A percentile compares a stretch with the other conserved stretches of the same genome.
Evolutionary conservation across 2,329 filamentous ascomycete species (phyloP).

Genomic region (Ceratocystis cacaofunesta): DNA sequence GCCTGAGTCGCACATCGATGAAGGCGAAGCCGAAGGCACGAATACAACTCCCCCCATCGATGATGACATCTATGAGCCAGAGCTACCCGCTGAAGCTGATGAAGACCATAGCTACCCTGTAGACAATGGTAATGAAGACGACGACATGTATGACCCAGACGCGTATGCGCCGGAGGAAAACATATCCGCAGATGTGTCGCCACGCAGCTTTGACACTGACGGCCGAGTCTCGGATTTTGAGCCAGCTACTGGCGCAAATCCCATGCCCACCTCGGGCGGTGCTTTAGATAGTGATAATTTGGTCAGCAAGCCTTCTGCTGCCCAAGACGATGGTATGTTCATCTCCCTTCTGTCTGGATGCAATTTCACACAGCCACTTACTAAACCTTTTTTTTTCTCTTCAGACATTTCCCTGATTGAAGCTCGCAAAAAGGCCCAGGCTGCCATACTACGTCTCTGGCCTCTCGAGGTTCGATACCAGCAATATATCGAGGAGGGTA

Average conservation of each 20-base stretch:
- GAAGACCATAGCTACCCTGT: neutral
- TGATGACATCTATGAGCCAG: constrained; percentile 40
- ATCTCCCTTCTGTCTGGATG: neutral
- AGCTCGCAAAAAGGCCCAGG: constrained; percentile 45
- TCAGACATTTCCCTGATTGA: constrained; percentile 21
- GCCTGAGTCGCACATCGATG: constrained; percentile 5
- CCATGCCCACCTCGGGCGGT: neutral
- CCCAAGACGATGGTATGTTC: constrained; percentile 7
- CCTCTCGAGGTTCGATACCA: constrained; percentile 57
- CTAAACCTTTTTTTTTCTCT: neutral
- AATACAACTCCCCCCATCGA: constrained; percentile 29
- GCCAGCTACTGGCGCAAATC: neutral
- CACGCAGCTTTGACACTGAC: constrained; percentile 9
- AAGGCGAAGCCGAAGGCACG: neutral
- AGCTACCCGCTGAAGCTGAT: constrained; percentile 7
- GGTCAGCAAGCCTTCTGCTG: neutral
- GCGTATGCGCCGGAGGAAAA: constrained; percentile 8
- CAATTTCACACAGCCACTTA: neutral
- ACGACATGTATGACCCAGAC: constrained; percentile 15
- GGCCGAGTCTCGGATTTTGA: constrained; percentile 8
- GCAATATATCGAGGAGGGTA: constrained; percentile 57
- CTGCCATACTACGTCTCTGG: constrained; percentile 50
- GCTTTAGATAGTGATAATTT: constrained; percentile 3
- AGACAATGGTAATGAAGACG: constrained; percentile 16
- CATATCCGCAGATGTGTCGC: constrained; percentile 3